Evolutionary conservation across 1,284 basidiomycete species (phyloP), one percentile per base, ranked within the genome.

Genomic region (Leccinum holopus): DNA sequence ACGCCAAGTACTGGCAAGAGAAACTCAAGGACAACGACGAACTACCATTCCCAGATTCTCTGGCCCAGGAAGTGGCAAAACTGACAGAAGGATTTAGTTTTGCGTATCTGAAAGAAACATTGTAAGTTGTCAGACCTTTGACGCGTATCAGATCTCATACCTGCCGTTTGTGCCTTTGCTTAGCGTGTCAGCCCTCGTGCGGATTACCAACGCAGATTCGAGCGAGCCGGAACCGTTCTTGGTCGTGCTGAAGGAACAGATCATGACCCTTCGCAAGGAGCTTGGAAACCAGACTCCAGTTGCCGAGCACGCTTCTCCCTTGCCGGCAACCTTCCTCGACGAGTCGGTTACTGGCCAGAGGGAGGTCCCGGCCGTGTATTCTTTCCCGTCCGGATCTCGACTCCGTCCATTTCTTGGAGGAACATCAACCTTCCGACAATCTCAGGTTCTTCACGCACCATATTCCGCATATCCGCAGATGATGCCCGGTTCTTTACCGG

Each of bases 31-130:
- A 75, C 67, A 91, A 88, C 74, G 75, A 83, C 51, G 75, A 81
- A 16, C 81, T 93, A 65, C 75, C 78, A 0, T 92, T 91, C 77
- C 84, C 91, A 0, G 85, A 91, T 64, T 66, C 76, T 14, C 79
- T 93, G 33, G 78, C 87, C 5, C 73, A 82, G 28, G 82, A 87
- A 63, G 76, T 91, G 25, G 88, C 87, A 1, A 76, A 81, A 14
- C 66, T 76, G 61, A 93, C 91, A 0, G 76, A 81, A 25, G 78
- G 80, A 33, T 93, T 93, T 77, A 90, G 87, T 65, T 94, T 92
- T 70, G 90, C 91, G 0, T 92, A 92, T 72, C 80, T 94, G 68
- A 93, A 93, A 70, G 91, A 93, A 76, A 88, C 84, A 5, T 93
- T 94, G 91, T 92, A 71, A 67, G 89, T 83, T 49, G 11, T 21